Conservation (phyloP, 2,329 filamentous ascomycete genomes). For the Cordyceps javanica region DNA sequence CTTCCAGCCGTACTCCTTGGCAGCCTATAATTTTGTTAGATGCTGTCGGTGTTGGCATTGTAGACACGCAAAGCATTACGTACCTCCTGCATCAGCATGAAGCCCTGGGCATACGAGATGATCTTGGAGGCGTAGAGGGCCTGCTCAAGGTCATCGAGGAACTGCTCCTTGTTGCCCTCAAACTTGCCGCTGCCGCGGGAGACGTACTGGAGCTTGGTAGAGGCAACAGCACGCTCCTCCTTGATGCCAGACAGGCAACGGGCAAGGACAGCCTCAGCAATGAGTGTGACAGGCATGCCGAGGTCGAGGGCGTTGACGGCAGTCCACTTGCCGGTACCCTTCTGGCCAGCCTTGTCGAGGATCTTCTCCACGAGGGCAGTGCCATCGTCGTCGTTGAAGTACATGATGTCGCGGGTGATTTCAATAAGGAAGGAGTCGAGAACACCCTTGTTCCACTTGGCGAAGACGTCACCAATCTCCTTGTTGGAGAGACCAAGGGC, state of each 20-base stretch:
- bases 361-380: conserved; percentile 96
- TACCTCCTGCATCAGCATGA: conserved; percentile 99
- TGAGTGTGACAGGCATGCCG: conserved; percentile 96
- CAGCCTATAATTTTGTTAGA: conserved; percentile 54
- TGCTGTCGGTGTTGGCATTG: no score
- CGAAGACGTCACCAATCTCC: conserved; percentile 92
- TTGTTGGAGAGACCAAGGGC: conserved; percentile 82
- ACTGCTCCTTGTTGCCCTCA: conserved; percentile 83
- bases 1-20: conserved; percentile 95
- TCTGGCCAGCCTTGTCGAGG: conserved; percentile 95
- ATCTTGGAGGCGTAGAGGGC: conserved; percentile 99
- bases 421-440: conserved; percentile 99
- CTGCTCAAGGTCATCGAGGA: conserved; percentile 97
- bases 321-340: conserved; percentile 99
- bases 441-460: conserved; percentile 97
- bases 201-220: conserved; percentile 64
- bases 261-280: conserved; percentile 92
- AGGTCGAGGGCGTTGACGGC: conserved; percentile 98
- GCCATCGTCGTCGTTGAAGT: conserved; percentile 94
- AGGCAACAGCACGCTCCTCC: conserved; percentile 80
- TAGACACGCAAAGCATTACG: conserved; percentile 26
- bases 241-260: conserved; percentile 94
- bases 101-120: conserved; percentile 98
- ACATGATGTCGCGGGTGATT: conserved; percentile 97
- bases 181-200: conserved; percentile 72